Evolutionary conservation across 1,139 yeast species (phyloP).

Genomic region (Yamadazyma taylorii): DNA sequence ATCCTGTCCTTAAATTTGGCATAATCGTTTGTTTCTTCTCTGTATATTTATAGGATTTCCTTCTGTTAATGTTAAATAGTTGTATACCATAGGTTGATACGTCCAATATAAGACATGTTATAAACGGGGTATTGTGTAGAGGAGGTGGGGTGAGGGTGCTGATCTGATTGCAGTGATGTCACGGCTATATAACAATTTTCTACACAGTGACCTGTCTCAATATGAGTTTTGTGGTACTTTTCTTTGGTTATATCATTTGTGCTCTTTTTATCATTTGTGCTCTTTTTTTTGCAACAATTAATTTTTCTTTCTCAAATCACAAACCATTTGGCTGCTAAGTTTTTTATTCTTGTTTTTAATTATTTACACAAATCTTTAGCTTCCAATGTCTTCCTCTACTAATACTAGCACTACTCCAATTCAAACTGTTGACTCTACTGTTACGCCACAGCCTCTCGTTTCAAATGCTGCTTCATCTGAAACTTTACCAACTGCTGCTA

Average conservation of each 20-base stretch:
- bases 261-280: not conserved
- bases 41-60: constrained; percentile 1
- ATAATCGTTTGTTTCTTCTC: not conserved
- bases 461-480: too few relatives aligned
- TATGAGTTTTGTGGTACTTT: too few relatives aligned
- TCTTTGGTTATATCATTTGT: too few relatives aligned
- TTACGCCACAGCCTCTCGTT: not conserved
- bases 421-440: constrained; percentile 3
- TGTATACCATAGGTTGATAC: constrained; percentile 1
- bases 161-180: too few relatives aligned
- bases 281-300: constrained; percentile 9
- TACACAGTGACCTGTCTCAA: too few relatives aligned
- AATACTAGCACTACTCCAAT: constrained; percentile 3
- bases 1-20: too few relatives aligned
- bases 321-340: not conserved
- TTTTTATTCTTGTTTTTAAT: not conserved
- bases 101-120: constrained; percentile 1
- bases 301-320: too few relatives aligned
- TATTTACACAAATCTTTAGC: not conserved
- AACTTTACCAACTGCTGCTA: not conserved
- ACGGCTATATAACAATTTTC: too few relatives aligned
- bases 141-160: too few relatives aligned
- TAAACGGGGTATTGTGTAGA: too few relatives aligned
- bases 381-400: constrained; percentile 1
- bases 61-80: constrained; percentile 1